Evolutionary conservation across 2,329 filamentous ascomycete species (phyloP), one percentile per base, ranked within the genome.

Genomic region (Colletotrichum gloeosporioides): DNA sequence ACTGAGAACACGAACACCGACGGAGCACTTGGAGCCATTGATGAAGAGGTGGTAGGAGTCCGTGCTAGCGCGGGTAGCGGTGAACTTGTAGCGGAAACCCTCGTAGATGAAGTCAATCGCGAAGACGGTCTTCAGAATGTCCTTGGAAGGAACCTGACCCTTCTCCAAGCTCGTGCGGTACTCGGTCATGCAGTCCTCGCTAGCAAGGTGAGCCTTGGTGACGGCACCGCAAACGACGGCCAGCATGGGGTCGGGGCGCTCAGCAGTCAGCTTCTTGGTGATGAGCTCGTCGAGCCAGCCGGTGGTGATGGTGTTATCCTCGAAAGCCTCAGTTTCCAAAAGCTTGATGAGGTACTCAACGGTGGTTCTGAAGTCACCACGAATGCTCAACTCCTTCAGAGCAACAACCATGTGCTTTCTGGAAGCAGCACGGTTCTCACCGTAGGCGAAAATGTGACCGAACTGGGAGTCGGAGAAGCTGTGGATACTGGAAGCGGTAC

Each of bases 361-460:
- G 1, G 97, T 99, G 70, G 97, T 99, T 83, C 96, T 92, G 92
- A 99, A 99, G 86, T 99, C 97, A 91, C 97, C 97, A 88, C 97
- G 97, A 89, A 99, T 99, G 89, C 96, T 99, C 87, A 99, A 87
- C 88, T 99, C 97, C 90, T 99, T 99, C 83, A 99, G 88, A 18
- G 97, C 97, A 80, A 99, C 95, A 80, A 99, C 96, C 97, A 99
- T 99, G 89, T 99, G 98, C 87, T 99, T 99, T 80, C 97, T 90
- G 31, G 97, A 99, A 31, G 97, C 96, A 67, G 96, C 94, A 85
- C 97, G 93, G 89, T 98, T 99, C 90, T 99, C 97, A 77, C 97
- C 97, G 81, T 99, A 99, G 69, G 97, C 98, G 86, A 99, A 99
- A 81, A 99, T 99, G 88, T 99, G 97, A 87, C 97, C 97, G 81